Conservation (phyloP, 129 eudicot species). For the Apium graveolens region DNA sequence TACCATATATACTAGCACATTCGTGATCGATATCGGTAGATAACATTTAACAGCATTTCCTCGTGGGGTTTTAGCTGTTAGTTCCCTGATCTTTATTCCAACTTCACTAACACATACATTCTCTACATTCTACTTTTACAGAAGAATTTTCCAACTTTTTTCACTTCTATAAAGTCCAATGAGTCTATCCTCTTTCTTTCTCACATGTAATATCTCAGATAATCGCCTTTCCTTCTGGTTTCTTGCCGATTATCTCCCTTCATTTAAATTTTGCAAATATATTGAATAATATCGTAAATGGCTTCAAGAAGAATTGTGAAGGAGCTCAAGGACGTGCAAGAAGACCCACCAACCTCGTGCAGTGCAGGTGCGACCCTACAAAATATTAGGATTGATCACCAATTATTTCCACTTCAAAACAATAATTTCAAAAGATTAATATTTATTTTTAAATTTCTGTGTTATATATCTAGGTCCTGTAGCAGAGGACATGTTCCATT, state of each 20-base stretch:
- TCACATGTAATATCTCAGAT: background rate
- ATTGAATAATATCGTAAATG: slow-evolving; percentile 14
- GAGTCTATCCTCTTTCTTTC: background rate
- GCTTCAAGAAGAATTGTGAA: slow-evolving; percentile 69
- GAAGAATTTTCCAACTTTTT: background rate
- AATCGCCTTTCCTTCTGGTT: background rate
- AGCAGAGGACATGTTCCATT: slow-evolving; percentile 73
- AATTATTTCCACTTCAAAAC: background rate
- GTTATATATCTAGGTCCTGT: slow-evolving; percentile 38
- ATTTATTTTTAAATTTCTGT: background rate
- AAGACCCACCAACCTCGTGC: slow-evolving; percentile 80
- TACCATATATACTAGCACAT: background rate
- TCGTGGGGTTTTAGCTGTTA: background rate
- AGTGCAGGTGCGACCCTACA: slow-evolving; percentile 42
- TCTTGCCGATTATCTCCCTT: background rate
- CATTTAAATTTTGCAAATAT: background rate
- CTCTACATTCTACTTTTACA: background rate
- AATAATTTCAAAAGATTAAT: background rate
- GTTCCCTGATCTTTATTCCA: background rate
- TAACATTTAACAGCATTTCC: background rate
- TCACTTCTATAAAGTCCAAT: background rate
- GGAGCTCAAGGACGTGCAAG: slow-evolving; percentile 68
- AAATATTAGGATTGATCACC: background rate
- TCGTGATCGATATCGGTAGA: background rate
- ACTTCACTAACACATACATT: background rate